Base-by-base conservation (phyloP, 106 monocot species). In the Gastrodia elata region DNA sequence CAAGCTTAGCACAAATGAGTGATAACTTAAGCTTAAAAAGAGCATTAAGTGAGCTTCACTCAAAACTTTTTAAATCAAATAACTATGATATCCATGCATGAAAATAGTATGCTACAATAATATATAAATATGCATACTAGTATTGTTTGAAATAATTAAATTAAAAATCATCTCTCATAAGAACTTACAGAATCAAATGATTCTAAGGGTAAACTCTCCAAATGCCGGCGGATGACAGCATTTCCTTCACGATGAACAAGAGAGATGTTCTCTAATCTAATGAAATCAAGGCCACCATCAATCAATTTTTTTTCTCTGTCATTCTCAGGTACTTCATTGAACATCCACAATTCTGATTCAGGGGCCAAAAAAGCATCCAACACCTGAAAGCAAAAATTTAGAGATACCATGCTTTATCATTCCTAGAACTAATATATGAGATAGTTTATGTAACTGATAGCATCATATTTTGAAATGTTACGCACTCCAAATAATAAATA, bases 351-450 rank as follows among this genome's bases (percentile, higher is more conserved):
- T 68, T 88, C 83, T 48, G 88, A 88, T 38, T 72, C 78, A 46
- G 85, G 85, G 65, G 85, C 88, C 27, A 88, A 75, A 78, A 85
- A 88, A 40, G 88, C 88, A 85, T 88, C 85, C 70, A 88, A 43
- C 39, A 88, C 88, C 88, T 88, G 65, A 73, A 84, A 77, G 27
- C 5, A 56, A 8, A 22, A 35, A 57, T 56, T 71, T 20, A 16
- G 25, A 77, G 35, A 57, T 76, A 1, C 11, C 15, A 74, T 70
- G 69, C 35, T 20, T 71, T 24, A 71, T 48, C 39, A 20, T 59
- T 48, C 32, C 0, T 65, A 8, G 16, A n/a, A 61, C 37, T 28
- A 56, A 59, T 58, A 11, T 38, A 28, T 61, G 9, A 24, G 28
- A 46, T 33, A 24, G 11, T 32, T 46, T 44, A 72, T 6, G 33